Base-by-base conservation (phyloP, 306 rosid species). In the Boehmeria nivea region DNA sequence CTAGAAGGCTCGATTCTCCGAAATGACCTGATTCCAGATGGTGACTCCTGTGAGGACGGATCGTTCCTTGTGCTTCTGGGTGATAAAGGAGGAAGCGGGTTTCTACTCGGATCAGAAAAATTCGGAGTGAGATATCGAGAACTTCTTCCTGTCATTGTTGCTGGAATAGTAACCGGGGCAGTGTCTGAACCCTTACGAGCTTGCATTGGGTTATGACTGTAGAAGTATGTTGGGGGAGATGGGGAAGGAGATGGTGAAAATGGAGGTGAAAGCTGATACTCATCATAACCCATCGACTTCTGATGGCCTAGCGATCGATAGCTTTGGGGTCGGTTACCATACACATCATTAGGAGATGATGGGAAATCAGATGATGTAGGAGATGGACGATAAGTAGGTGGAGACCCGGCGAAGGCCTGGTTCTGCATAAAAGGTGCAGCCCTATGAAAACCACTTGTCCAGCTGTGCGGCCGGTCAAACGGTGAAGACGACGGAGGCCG, bases 201-300 rank as follows among this genome's bases (percentile, higher is more conserved):
- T 40, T 62, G 82, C 61, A 76, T 67, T 9, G 65, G 57, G 57
- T 36, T 58, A 47, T 76, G 80, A 66, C 54, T 67, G 24, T 72
- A 83, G 27, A 78, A 43, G 78, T 70, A 70, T 17, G 79, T 67
- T 52, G 86, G 88, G 8, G 86, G 85, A 15, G 95, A 87, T 49
- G 94, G 87, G 51, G 95, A 87, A 39, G 76, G 81, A 21, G 88
- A 83, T 44, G 81, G 57, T 21, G 94, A 84, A 74, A 87, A 87
- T 23, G 95, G 95, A 70, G 95, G 95, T 54, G 95, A 87, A 43
- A 87, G 95, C 70, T 77, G 94, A 77, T 79, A 61, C 74, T 84
- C 94, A 48, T 87, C 89, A 1, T 70, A 64, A 68, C 65, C 63
- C 18, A 60, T 56, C 47, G 84, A 61, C 76, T 62, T 65, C 40